Conservation (phyloP, 441 rosid species). For the Macaranga tanarius region DNA sequence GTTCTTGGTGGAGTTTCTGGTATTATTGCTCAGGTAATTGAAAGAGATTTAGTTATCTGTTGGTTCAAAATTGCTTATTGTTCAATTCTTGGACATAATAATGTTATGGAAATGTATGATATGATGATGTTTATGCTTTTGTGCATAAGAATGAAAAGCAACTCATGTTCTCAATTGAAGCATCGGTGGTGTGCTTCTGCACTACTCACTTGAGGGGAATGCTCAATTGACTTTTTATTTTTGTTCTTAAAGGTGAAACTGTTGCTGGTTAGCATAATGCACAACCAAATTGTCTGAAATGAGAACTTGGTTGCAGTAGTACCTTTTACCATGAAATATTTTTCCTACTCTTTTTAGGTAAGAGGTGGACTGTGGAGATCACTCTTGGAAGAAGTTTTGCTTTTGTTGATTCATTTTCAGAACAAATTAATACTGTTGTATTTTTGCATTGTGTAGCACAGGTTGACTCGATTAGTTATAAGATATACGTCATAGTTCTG, state of each 20-base stretch:
- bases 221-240: background rate
- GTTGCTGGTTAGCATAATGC: background rate
- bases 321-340: background rate
- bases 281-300: background rate
- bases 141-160: too few relatives aligned
- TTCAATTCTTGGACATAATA: too few relatives aligned
- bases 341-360: background rate
- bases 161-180: too few relatives aligned
- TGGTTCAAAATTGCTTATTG: too few relatives aligned
- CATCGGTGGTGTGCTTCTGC: too few relatives aligned
- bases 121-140: too few relatives aligned
- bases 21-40: slow-evolving; percentile 69
- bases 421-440: too few relatives aligned
- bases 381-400: background rate
- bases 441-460: background rate
- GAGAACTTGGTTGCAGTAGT: background rate
- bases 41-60: too few relatives aligned
- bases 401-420: background rate
- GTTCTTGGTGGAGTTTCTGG: slow-evolving; percentile 74
- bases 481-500: too few relatives aligned
- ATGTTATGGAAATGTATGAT: too few relatives aligned
- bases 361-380: background rate
- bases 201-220: too few relatives aligned
- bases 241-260: background rate
- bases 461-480: background rate